phyloP scores from a whole-genome alignment of 225 moss, liverwort and hornwort genomes.

The Physcomitrellopsis africana region DNA sequence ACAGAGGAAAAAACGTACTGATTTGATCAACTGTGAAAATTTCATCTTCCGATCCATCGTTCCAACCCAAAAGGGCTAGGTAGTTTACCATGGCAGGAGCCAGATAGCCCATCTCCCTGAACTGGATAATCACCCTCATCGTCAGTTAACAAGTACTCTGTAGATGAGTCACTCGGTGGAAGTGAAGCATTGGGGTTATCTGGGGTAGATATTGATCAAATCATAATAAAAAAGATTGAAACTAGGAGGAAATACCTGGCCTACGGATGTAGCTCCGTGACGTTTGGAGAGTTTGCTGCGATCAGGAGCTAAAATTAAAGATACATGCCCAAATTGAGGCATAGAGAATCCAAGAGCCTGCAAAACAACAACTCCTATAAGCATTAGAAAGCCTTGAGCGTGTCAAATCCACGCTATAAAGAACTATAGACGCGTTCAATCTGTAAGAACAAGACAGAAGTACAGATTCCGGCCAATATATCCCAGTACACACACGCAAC shows the following conservation, averaged over 20 bases:
- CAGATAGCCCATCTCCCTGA: constrained; percentile 94
- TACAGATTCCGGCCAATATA: background rate
- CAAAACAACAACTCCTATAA: constrained; percentile 23
- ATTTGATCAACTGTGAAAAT: constrained; percentile 80
- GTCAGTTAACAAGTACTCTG: constrained; percentile 21
- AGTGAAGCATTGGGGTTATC: constrained; percentile 7
- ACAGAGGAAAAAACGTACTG: constrained; percentile 48
- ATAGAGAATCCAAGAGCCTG: constrained; percentile 90
- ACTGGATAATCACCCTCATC: constrained; percentile 57
- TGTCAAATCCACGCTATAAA: background rate
- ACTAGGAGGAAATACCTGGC: constrained; percentile 62
- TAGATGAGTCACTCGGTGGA: background rate
- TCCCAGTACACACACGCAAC: background rate
- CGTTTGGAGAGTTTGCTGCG: constrained; percentile 98
- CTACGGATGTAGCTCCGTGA: constrained; percentile 94
- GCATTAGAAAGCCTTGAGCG: constrained; percentile 11
- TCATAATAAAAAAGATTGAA: background rate
- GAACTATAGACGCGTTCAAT: constrained; percentile 10
- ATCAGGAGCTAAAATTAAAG: constrained; percentile 94
- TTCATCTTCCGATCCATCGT: constrained; percentile 95
- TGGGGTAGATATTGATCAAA: background rate
- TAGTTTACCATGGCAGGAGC: constrained; percentile 94
- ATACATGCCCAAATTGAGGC: constrained; percentile 99
- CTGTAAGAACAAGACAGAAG: background rate
- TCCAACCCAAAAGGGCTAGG: constrained; percentile 95